Base-by-base conservation (phyloP, 1,139 yeast species). In the Candida sojae region DNA sequence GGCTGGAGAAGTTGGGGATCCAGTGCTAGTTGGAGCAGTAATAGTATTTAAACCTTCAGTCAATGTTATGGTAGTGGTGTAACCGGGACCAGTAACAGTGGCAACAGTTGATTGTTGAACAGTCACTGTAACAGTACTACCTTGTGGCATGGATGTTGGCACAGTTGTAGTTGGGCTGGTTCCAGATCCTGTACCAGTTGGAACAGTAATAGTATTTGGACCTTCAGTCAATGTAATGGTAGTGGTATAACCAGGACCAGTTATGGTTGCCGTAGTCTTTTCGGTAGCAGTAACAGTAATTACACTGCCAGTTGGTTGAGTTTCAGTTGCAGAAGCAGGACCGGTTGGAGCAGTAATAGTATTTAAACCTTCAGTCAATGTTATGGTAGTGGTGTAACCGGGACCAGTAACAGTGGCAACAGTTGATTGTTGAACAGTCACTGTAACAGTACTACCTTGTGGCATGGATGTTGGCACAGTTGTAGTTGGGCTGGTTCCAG, bases 191-290 rank as follows among this genome's bases (percentile, higher is more conserved):
- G 39, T 5, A 29, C 23, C 33, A 29, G 17, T 29, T 25, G 42
- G 10, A n/a, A 39, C 34, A 32, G 43, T 39, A 23, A 23, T 10
- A 23, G 33, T 23, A 17, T 33, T 42, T 10, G 32, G n/a, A 38
- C 41, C 41, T 32, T 23, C n/a, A 23, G 36, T 10, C 6, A 23
- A 31, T 32, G 37, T 31, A 32, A 40, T 31, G 11, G 43, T 40
- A 7, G 9, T 5, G 25, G 37, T 38, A 23, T 32, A 42, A 29
- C 44, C 44, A 35, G 37, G 39, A 42, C 39, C 39, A 34, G 44
- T 11, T 5, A 30, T 30, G 2, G 42, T 29, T 13, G 17, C 28
- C 30, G 11, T 12, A 17, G 42, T 39, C 29, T 39, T 11, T 35
- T 42, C 26, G 3, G 36, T 26, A 30, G 28, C 37, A 17, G 45